Evolutionary conservation across 2,329 filamentous ascomycete genomes (phyloP).

Genomic region (Cercospora berteroae): DNA sequence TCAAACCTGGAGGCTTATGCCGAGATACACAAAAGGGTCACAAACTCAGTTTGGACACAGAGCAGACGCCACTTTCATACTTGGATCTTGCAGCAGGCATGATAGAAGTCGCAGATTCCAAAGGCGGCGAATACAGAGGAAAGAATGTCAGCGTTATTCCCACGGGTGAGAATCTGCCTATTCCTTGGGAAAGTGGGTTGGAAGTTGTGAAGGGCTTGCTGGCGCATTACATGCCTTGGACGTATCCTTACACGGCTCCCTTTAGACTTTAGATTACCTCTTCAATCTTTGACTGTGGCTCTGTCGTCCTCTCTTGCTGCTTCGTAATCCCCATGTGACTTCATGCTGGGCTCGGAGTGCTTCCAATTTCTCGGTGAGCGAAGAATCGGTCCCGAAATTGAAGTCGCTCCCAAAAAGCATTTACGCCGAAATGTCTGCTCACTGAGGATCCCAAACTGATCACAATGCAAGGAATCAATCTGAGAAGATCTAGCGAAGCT

Average conservation of each 20-base stretch:
- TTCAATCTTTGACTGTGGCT: too few relatives aligned
- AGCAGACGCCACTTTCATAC: constrained; percentile 44
- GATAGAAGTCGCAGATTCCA: constrained; percentile 44
- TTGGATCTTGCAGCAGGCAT: constrained; percentile 49
- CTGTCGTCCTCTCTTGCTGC: too few relatives aligned
- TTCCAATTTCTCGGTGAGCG: not conserved
- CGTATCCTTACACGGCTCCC: not conserved
- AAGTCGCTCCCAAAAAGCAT: not conserved
- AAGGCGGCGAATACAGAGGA: not conserved
- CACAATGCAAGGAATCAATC: not conserved
- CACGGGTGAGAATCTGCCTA: not conserved
- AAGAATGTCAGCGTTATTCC: not conserved
- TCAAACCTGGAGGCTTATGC: constrained; percentile 45
- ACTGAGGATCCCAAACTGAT: not conserved
- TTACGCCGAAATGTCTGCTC: not conserved
- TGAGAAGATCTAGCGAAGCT: not conserved
- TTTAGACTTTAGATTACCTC: too few relatives aligned
- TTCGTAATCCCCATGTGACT: too few relatives aligned
- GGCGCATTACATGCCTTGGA: constrained; percentile 2
- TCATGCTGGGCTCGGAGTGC: not conserved
- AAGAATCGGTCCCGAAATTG: not conserved
- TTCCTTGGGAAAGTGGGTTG: not conserved
- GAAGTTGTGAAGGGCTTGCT: not conserved
- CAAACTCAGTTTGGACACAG: constrained; percentile 39
- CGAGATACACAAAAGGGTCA: constrained; percentile 44